These are phyloP conservation scores for Ogataea glucozyma DNA, from an alignment of 805 yeast genomes.

Conservation along the genomic window DNA sequence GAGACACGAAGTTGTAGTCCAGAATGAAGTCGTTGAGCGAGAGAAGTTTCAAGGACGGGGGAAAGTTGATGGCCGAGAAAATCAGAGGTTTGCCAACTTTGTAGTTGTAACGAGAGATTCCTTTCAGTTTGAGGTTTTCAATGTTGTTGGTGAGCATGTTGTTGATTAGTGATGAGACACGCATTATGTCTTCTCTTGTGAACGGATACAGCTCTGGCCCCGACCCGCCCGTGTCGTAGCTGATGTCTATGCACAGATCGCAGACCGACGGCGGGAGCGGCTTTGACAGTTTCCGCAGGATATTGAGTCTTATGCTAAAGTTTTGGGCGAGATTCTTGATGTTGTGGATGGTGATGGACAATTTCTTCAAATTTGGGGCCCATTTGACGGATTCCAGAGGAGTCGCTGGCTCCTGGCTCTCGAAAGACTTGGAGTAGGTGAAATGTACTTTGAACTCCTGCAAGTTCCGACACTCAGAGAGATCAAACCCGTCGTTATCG, in stretches of 20 bases:
- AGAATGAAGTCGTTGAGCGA: constrained; percentile 34
- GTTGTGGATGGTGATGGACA: constrained; percentile 33
- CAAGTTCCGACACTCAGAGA: constrained; percentile 28
- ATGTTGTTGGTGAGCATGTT: constrained; percentile 29
- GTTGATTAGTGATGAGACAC: constrained; percentile 29
- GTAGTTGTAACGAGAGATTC: constrained; percentile 34
- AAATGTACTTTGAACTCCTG: constrained; percentile 34
- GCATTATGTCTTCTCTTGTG: constrained; percentile 32
- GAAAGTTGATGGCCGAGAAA: constrained; percentile 32
- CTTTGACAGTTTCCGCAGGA: constrained; percentile 28
- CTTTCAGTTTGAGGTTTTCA: constrained; percentile 32
- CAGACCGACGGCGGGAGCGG: constrained; percentile 31
- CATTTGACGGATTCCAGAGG: constrained; percentile 23
- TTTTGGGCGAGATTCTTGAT: constrained; percentile 31
- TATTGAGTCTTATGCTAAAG: constrained; percentile 30
- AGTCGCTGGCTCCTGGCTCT: constrained; percentile 12
- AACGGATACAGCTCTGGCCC: constrained; percentile 31
- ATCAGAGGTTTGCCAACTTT: constrained; percentile 34
- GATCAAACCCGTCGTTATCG: constrained; percentile 32
- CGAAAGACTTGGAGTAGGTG: constrained; percentile 26
- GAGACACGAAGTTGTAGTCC: constrained; percentile 28
- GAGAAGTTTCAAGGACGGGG: constrained; percentile 27
- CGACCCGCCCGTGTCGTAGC: constrained; percentile 31
- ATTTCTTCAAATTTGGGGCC: constrained; percentile 31
- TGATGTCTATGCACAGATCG: constrained; percentile 33